Percentiles rank a stretch among this genome's conserved stretches.
Conservation (phyloP, 139 green algal genomes). For the Dunaliella primolecta region DNA sequence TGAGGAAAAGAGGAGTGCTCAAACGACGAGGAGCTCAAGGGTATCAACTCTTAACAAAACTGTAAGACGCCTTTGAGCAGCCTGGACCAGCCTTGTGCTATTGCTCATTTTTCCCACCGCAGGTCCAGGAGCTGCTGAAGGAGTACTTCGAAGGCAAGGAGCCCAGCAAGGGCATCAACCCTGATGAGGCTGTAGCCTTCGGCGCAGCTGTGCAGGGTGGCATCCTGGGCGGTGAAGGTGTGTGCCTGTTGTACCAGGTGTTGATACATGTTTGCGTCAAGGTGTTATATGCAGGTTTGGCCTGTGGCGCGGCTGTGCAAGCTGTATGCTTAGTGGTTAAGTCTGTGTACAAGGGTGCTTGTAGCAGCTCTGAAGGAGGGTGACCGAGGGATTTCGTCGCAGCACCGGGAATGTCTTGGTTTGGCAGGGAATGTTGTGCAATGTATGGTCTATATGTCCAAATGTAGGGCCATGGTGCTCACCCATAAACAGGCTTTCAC, state of each 20-base stretch:
- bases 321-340: slow-evolving; percentile 42
- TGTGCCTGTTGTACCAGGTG: neutral
- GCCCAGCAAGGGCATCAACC: slow-evolving; percentile 94
- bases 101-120: no score
- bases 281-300: slow-evolving; percentile 79
- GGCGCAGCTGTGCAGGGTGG: slow-evolving; percentile 85
- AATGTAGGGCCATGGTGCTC: no score
- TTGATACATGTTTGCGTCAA: neutral
- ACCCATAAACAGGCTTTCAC: no score
- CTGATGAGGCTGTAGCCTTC: slow-evolving; percentile 91
- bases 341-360: neutral
- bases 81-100: no score
- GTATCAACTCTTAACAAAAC: no score
- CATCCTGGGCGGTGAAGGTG: slow-evolving; percentile 48
- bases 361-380: neutral
- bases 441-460: no score
- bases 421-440: no score
- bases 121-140: slow-evolving; percentile 15
- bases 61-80: no score
- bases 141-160: slow-evolving; percentile 68
- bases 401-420: no score
- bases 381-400: no score
- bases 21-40: no score
- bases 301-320: slow-evolving; percentile 88
- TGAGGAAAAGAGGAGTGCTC: no score